Percentiles rank a stretch among this genome's conserved stretches.
Conservation (phyloP, 495 filamentous ascomycete genomes). For the Collariella sp. region DNA sequence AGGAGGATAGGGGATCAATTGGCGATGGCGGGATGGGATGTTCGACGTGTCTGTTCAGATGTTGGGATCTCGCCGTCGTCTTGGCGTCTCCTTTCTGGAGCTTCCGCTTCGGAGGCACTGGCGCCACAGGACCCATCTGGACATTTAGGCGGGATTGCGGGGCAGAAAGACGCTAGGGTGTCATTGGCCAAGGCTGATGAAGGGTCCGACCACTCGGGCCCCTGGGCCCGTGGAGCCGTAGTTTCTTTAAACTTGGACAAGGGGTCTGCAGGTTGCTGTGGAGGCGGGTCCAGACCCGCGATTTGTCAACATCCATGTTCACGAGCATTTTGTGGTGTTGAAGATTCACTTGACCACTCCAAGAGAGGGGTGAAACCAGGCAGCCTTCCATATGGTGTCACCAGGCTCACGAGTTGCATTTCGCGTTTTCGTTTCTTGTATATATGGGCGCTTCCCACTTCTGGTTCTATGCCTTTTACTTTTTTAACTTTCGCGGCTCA, state of each 20-base stretch:
- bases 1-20: not conserved
- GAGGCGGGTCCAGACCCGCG: not conserved
- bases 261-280: not conserved
- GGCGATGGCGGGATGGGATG: not conserved
- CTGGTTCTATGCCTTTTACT: not conserved
- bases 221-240: not conserved
- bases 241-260: not conserved
- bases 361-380: not conserved
- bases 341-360: not conserved
- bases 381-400: not conserved
- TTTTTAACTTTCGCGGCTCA: not conserved
- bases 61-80: not conserved
- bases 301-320: not conserved
- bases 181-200: not conserved
- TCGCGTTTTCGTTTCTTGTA: not conserved
- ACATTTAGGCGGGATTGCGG: conserved; percentile 13
- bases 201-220: not conserved
- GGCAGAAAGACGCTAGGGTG: conserved; percentile 8
- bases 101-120: not conserved
- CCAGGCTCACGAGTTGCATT: not conserved
- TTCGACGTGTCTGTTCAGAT: not conserved
- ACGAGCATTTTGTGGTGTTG: not conserved
- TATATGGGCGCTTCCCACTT: not conserved
- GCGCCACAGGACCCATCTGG: not conserved
- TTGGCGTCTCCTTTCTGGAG: conserved; percentile 12